Conservation (phyloP, 2,329 filamentous ascomycete species). For the Pestalotiopsis sp. region DNA sequence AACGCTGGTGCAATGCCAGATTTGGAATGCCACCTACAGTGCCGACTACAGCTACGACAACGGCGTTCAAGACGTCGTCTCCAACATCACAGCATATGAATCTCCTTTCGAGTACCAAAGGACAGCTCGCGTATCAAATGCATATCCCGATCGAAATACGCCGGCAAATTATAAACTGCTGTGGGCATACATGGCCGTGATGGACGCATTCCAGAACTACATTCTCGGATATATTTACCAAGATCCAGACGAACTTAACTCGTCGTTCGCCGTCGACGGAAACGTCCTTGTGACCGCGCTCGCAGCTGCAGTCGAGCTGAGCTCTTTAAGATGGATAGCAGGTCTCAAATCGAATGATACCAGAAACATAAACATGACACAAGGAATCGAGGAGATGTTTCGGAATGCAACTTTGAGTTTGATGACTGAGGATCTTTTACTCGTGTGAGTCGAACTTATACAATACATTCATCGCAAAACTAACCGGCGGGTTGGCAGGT, state of each 20-base stretch:
- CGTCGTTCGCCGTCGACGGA: not conserved
- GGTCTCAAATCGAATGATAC: not conserved
- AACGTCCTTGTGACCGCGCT: not conserved
- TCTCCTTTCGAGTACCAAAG: not conserved
- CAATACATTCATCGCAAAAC: not conserved
- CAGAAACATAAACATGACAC: not conserved
- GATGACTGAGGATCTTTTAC: not conserved
- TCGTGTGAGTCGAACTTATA: not conserved
- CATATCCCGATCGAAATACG: not conserved
- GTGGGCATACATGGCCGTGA: not conserved
- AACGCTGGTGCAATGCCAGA: not conserved
- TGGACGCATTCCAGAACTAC: not conserved
- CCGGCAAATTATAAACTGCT: not conserved
- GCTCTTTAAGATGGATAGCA: not conserved
- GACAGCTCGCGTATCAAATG: not conserved
- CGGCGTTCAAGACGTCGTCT: not conserved
- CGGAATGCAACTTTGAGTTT: slow-evolving; percentile 1
- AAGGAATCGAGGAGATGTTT: not conserved
- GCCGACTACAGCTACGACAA: not conserved
- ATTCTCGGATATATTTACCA: not conserved
- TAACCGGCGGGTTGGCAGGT: not conserved
- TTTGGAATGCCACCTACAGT: not conserved
- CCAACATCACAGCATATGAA: not conserved
- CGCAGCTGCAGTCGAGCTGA: not conserved
- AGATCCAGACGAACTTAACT: not conserved